Conservation (phyloP, 208 protist species). For the Trypanosoma vivax region DNA sequence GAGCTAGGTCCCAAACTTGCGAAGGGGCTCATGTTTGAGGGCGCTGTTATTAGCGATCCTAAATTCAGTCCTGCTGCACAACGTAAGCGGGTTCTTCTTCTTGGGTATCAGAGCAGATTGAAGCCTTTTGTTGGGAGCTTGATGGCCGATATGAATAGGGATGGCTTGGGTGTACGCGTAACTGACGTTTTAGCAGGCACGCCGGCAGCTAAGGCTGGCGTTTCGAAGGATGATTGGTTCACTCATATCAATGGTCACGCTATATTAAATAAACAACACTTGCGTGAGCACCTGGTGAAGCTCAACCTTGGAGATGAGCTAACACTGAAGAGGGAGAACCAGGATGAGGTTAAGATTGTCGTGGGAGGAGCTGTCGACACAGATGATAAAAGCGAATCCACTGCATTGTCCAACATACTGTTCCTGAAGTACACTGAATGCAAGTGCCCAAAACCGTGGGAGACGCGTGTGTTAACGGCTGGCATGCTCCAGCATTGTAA, state of each 20-base stretch:
- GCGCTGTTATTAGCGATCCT: constrained; percentile 78
- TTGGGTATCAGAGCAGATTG: constrained; percentile 56
- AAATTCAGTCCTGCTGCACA: constrained; percentile 84
- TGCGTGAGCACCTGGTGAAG: constrained; percentile 51
- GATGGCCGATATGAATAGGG: constrained; percentile 86
- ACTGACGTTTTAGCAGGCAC: constrained; percentile 76
- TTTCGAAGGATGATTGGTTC: constrained; percentile 84
- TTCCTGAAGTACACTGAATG: constrained; percentile 69
- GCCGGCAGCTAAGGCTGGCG: constrained; percentile 71
- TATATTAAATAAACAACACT: constrained; percentile 76
- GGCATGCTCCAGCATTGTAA: constrained; percentile 10
- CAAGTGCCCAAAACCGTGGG: constrained; percentile 46
- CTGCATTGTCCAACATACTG: constrained; percentile 55
- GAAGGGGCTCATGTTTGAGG: constrained; percentile 86
- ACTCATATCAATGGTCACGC: constrained; percentile 73
- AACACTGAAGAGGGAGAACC: constrained; percentile 71
- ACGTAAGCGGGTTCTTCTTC: constrained; percentile 76
- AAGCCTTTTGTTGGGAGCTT: constrained; percentile 83
- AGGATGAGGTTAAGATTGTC: constrained; percentile 80
- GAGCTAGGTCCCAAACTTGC: constrained; percentile 49
- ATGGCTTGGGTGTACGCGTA: constrained; percentile 82
- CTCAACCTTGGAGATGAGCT: constrained; percentile 80
- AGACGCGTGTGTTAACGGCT: constrained; percentile 24
- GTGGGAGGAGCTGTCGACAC: constrained; percentile 73
- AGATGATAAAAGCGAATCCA: constrained; percentile 42